Conservation (phyloP, 164 flowering plant genomes). For the Chloranthus sessilifolius region DNA sequence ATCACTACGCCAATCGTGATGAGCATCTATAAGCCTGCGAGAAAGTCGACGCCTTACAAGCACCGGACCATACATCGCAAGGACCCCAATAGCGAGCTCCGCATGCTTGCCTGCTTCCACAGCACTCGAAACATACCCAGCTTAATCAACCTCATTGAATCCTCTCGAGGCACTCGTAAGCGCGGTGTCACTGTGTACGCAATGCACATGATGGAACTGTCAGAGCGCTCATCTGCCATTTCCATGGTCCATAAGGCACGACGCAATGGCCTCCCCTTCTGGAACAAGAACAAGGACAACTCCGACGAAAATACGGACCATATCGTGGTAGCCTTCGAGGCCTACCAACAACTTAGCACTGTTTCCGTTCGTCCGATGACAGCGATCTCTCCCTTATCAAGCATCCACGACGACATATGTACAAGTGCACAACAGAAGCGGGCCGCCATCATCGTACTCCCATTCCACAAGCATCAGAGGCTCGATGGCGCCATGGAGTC, state of each 20-base stretch:
- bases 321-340: conserved; percentile 43
- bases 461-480: conserved; percentile 46
- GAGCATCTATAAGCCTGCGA: conserved; percentile 38
- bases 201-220: conserved; percentile 57
- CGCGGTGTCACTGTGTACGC: conserved; percentile 36
- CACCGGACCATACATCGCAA: conserved; percentile 32
- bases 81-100: conserved; percentile 29
- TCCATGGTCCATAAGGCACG: conserved; percentile 49
- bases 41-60: conserved; percentile 26
- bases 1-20: conserved; percentile 50
- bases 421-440: conserved; percentile 38
- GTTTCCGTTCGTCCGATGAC: conserved; percentile 53
- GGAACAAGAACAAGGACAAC: conserved; percentile 37
- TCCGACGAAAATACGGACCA: conserved; percentile 19
- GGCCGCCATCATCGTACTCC: conserved; percentile 37
- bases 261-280: conserved; percentile 45
- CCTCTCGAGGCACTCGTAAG: conserved; percentile 36
- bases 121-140: conserved; percentile 39
- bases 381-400: conserved; percentile 38
- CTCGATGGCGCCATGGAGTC: conserved; percentile 44
- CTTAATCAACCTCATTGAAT: conserved; percentile 40
- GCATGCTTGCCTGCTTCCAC: conserved; percentile 42
- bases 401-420: conserved; percentile 48
- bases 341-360: conserved; percentile 34
- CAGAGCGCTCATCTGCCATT: conserved; percentile 51